These are phyloP conservation scores for Eurotiales sp. DNA, from an alignment of 2,329 filamentous ascomycete genomes.

Conservation along the genomic window DNA sequence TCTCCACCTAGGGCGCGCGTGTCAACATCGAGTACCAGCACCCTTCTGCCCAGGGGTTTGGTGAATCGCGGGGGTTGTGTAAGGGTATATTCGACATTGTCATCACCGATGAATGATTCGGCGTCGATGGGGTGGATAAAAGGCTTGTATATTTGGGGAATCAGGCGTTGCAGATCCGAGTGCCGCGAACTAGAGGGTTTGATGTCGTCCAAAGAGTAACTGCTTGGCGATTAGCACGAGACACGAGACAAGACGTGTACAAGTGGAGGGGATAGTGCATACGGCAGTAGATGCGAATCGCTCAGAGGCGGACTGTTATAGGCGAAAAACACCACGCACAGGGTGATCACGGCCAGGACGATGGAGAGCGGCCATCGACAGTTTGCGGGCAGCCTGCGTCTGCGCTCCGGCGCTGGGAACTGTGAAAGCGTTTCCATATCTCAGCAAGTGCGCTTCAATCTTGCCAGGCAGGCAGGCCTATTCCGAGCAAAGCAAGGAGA, in stretches of 20 bases:
- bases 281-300: slow-evolving; percentile 11
- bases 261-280: not conserved
- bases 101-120: slow-evolving; percentile 9
- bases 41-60: slow-evolving; percentile 9
- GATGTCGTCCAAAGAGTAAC: slow-evolving; percentile 8
- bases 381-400: slow-evolving; percentile 11
- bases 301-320: slow-evolving; percentile 9
- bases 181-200: slow-evolving; percentile 5
- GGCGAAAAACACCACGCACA: slow-evolving; percentile 10
- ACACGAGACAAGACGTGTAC: not conserved
- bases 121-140: slow-evolving; percentile 13
- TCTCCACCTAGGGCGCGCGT: slow-evolving; percentile 10
- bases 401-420: slow-evolving; percentile 13
- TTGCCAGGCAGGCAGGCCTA: too few relatives aligned
- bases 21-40: slow-evolving; percentile 14
- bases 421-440: not conserved
- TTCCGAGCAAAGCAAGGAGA: too few relatives aligned
- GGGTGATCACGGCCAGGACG: slow-evolving; percentile 1
- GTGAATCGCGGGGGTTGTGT: slow-evolving; percentile 11
- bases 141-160: slow-evolving; percentile 13
- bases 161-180: slow-evolving; percentile 6
- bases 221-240: slow-evolving; percentile 6
- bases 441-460: not conserved
- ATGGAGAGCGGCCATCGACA: slow-evolving; percentile 13
- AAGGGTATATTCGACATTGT: slow-evolving; percentile 10